Percentiles rank a stretch among this genome's conserved stretches.
phyloP scores from a whole-genome alignment of 495 filamentous ascomycete species.

The Neurospora sp. region DNA sequence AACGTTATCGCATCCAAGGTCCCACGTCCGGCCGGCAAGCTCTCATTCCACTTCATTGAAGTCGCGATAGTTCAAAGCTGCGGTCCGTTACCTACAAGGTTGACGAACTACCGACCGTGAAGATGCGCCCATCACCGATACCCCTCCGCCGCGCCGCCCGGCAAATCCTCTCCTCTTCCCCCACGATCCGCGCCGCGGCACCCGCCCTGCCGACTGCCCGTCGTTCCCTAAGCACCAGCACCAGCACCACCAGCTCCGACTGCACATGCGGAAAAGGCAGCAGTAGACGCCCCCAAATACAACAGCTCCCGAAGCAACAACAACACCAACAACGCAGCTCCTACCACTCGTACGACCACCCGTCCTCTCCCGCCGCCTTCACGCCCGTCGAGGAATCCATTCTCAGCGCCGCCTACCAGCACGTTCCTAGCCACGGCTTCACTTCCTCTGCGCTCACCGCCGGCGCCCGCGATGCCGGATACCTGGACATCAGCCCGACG shows the following conservation, averaged over 20 bases:
- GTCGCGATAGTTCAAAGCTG: neutral
- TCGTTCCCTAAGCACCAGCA: neutral
- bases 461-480: conserved; percentile 73
- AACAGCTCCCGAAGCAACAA: conserved; percentile 1
- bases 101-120: neutral
- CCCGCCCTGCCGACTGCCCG: neutral
- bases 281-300: neutral
- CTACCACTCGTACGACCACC: conserved; percentile 68
- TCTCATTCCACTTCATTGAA: neutral
- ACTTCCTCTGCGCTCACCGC: conserved; percentile 56
- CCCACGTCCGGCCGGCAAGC: neutral
- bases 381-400: conserved; percentile 61
- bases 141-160: neutral
- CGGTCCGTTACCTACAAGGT: neutral
- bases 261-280: neutral
- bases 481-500: conserved; percentile 76
- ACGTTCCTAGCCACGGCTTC: conserved; percentile 80
- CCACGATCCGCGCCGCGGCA: neutral
- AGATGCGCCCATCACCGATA: neutral
- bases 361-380: conserved; percentile 51
- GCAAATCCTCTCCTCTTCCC: neutral
- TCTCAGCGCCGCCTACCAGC: conserved; percentile 66
- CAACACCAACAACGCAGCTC: conserved; percentile 15
- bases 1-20: neutral
- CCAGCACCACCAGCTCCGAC: neutral